A percentile compares a stretch with the other conserved stretches of the same genome.
phyloP scores from a whole-genome alignment of 129 eudicot genomes.

The Cynara cardunculus region DNA sequence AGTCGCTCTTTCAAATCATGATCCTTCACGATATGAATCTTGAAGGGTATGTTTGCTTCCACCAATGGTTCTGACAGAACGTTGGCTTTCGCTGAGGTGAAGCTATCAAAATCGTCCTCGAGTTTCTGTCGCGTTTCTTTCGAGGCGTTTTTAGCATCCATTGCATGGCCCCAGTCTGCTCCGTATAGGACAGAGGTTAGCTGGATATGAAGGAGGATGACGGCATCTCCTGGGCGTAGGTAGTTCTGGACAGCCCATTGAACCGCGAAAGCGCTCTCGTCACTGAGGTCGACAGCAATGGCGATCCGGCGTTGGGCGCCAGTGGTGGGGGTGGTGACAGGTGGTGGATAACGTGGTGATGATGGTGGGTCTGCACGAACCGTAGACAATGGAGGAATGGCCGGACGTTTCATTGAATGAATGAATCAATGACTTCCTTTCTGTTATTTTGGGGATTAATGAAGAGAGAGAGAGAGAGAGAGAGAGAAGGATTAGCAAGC shows the following conservation, averaged over 20 bases:
- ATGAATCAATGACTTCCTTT: not conserved
- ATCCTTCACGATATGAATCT: conserved; percentile 61
- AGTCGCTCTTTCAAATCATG: conserved; percentile 62
- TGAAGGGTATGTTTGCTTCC: conserved; percentile 41
- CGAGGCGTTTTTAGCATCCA: conserved; percentile 12
- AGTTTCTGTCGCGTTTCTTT: conserved; percentile 21
- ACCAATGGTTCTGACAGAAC: conserved; percentile 44
- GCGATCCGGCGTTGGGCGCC: conserved; percentile 46
- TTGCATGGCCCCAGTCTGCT: conserved; percentile 62
- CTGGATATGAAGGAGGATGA: conserved; percentile 60
- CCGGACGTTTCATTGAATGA: conserved; percentile 27
- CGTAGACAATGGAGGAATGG: conserved; percentile 22
- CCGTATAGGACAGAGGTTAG: conserved; percentile 70
- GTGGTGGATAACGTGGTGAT: conserved; percentile 38
- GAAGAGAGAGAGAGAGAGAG: not conserved
- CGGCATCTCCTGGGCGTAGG: conserved; percentile 60
- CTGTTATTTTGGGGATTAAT: conserved; percentile 3
- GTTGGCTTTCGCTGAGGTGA: conserved; percentile 36
- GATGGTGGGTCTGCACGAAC: conserved; percentile 34
- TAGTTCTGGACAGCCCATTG: conserved; percentile 57
- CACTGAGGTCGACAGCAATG: conserved; percentile 60
- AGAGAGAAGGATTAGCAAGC: not conserved
- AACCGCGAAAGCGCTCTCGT: conserved; percentile 55
- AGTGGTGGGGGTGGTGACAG: conserved; percentile 32
- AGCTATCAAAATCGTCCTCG: conserved; percentile 49